Conservation (phyloP, 2,329 filamentous ascomycete genomes). For the Botrytis byssoidea region DNA sequence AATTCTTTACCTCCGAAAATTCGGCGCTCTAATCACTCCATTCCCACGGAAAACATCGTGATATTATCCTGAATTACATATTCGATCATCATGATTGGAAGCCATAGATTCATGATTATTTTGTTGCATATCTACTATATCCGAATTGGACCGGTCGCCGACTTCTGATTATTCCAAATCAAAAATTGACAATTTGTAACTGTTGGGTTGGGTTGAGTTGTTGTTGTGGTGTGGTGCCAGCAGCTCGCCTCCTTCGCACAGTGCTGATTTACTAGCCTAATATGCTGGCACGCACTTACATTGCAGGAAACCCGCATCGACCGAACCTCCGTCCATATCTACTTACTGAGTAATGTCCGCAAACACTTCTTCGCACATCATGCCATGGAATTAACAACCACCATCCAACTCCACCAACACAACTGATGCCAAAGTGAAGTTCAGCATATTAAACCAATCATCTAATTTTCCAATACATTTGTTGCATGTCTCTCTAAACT, state of each 20-base stretch:
- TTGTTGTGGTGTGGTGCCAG: conserved; percentile 4
- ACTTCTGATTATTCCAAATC: not conserved
- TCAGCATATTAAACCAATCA: not conserved
- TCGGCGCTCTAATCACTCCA: not conserved
- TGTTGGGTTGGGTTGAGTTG: not conserved
- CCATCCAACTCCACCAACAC: not conserved
- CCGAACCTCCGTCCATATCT: not conserved
- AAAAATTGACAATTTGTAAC: not conserved
- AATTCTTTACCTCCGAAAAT: not conserved
- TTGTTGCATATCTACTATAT: conserved; percentile 9
- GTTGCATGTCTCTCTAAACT: conserved; percentile 9
- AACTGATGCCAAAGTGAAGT: not conserved
- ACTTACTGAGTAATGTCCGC: not conserved
- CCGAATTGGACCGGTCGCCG: conserved; percentile 1
- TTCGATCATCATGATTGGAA: not conserved
- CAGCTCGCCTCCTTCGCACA: not conserved
- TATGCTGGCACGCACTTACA: not conserved
- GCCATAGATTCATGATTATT: not conserved
- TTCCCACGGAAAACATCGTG: not conserved
- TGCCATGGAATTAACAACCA: not conserved
- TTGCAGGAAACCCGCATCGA: not conserved
- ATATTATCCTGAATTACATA: not conserved
- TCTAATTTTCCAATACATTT: not conserved
- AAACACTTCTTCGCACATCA: not conserved
- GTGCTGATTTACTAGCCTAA: not conserved